A percentile compares a stretch with the other conserved stretches of the same genome.
Conservation (phyloP, 208 protist species). For the Acanthamoeba royreba region DNA sequence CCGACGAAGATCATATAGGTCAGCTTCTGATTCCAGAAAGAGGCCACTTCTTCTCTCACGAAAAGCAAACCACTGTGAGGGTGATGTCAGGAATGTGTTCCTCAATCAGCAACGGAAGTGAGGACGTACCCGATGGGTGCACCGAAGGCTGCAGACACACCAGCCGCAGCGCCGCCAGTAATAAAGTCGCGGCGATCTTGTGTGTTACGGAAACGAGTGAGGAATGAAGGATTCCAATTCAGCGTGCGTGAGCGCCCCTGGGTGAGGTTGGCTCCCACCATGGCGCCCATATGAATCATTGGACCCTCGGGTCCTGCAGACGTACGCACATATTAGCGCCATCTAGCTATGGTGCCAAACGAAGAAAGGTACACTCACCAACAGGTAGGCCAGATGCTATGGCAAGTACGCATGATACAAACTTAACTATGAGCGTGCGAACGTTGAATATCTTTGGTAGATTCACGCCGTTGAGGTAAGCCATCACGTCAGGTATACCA, state of each 20-base stretch:
- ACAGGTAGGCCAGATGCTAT: slow-evolving; percentile 89
- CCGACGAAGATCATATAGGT: slow-evolving; percentile 92
- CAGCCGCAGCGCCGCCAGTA: slow-evolving; percentile 84
- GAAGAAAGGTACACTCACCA: slow-evolving; percentile 35
- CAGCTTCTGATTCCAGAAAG: slow-evolving; percentile 88
- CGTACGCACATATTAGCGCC: no score
- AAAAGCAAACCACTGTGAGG: slow-evolving; percentile 87
- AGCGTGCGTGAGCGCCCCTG: slow-evolving; percentile 87
- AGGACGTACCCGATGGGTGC: slow-evolving; percentile 85
- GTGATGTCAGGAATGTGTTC: background rate
- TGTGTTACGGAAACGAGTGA: slow-evolving; percentile 48
- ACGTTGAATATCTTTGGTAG: slow-evolving; percentile 86
- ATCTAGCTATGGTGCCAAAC: background rate
- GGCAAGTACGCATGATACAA: slow-evolving; percentile 82
- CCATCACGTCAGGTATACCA: slow-evolving; percentile 84
- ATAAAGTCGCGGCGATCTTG: slow-evolving; percentile 23
- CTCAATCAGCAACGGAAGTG: background rate
- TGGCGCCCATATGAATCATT: slow-evolving; percentile 94
- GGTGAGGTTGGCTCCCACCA: slow-evolving; percentile 88
- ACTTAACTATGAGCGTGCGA: slow-evolving; percentile 83
- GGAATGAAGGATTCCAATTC: slow-evolving; percentile 64
- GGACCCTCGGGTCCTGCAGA: slow-evolving; percentile 88
- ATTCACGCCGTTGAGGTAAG: slow-evolving; percentile 91
- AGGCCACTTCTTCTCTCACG: slow-evolving; percentile 91
- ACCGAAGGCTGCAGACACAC: slow-evolving; percentile 93